Evolutionary conservation across 768 basidiomycete genomes (phyloP).

Genomic region (Asterophora lycoperdoides): DNA sequence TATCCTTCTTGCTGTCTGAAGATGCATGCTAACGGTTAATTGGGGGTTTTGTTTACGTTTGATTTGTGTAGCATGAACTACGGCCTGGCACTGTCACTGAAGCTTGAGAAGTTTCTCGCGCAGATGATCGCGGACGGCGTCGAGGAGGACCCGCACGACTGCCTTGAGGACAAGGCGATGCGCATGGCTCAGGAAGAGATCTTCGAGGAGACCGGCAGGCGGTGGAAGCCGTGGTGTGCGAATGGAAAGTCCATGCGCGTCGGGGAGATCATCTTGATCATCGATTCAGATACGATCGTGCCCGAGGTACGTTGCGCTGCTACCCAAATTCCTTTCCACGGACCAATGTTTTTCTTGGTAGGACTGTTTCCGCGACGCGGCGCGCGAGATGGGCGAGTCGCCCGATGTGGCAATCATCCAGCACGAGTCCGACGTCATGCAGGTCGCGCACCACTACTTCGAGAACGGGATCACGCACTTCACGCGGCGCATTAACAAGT

Average conservation of each 20-base stretch:
- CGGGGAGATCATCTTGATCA: slow-evolving; percentile 75
- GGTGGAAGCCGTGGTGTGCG: slow-evolving; percentile 65
- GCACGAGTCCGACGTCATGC: slow-evolving; percentile 87
- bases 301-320: slow-evolving; percentile 48
- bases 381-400: slow-evolving; percentile 74
- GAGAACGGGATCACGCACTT: slow-evolving; percentile 90
- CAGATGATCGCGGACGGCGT: slow-evolving; percentile 40
- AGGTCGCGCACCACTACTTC: slow-evolving; percentile 85
- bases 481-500: slow-evolving; percentile 83
- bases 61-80: slow-evolving; percentile 66
- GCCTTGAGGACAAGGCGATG: slow-evolving; percentile 69
- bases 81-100: slow-evolving; percentile 60
- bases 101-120: slow-evolving; percentile 49
- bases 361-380: slow-evolving; percentile 88
- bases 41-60: background rate
- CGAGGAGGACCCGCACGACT: slow-evolving; percentile 40
- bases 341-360: slow-evolving; percentile 20
- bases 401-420: slow-evolving; percentile 86
- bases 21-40: too few species aligned
- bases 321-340: background rate
- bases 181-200: slow-evolving; percentile 70
- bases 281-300: slow-evolving; percentile 75
- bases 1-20: too few species aligned
- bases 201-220: slow-evolving; percentile 49
- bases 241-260: slow-evolving; percentile 74